Conservation (phyloP, 176 grass and related monocot species). For the Oryza coarctata region DNA sequence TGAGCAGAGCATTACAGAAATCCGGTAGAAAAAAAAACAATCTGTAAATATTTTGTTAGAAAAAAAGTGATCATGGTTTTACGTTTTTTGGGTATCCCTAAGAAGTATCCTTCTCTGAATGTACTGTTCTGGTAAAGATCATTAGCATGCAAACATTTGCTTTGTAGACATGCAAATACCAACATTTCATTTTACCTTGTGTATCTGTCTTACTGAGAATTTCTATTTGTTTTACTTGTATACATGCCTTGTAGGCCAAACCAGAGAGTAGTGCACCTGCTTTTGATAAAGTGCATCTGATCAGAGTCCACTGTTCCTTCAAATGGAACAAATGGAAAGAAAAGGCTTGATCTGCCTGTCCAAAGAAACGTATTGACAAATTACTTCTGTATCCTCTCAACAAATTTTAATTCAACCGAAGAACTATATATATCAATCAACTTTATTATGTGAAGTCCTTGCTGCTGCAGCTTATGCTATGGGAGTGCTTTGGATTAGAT, state of each 20-base stretch:
- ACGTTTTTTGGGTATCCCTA: neutral
- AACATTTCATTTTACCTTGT: slow-evolving; percentile 18
- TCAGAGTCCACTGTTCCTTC: slow-evolving; percentile 43
- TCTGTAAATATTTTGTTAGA: neutral
- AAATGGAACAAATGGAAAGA: slow-evolving; percentile 63
- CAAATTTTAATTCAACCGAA: neutral
- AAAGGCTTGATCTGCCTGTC: slow-evolving; percentile 76
- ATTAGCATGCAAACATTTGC: neutral
- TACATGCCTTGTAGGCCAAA: slow-evolving; percentile 50
- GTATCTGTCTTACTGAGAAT: slow-evolving; percentile 15
- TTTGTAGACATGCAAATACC: neutral
- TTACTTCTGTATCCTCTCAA: slow-evolving; percentile 96
- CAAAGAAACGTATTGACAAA: slow-evolving; percentile 95
- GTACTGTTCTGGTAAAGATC: neutral
- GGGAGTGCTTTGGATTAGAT: neutral
- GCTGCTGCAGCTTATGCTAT: neutral
- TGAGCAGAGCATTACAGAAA: slow-evolving; percentile 1
- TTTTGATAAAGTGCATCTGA: slow-evolving; percentile 36
- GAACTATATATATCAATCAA: slow-evolving; percentile 7
- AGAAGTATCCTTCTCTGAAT: neutral
- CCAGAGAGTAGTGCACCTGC: slow-evolving; percentile 25
- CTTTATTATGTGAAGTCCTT: slow-evolving; percentile 20
- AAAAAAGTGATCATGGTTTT: neutral
- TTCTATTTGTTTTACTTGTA: slow-evolving; percentile 20
- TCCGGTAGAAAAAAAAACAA: neutral